Percentiles rank a stretch among this genome's conserved stretches.
Conservation (phyloP, 2,329 filamentous ascomycete genomes). For the Fusarium sublunatum region DNA sequence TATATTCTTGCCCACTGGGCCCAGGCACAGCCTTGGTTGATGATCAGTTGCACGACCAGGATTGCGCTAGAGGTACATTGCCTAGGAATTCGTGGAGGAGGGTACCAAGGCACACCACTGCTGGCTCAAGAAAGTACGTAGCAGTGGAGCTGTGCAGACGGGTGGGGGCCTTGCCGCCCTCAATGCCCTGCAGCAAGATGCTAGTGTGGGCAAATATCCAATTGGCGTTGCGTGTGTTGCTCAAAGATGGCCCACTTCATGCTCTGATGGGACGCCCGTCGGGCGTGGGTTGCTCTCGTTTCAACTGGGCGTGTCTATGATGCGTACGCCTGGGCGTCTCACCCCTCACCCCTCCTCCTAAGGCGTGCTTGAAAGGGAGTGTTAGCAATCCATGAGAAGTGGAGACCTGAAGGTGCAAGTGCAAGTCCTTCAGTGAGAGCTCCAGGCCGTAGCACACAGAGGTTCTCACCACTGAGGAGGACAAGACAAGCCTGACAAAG, state of each 20-base stretch:
- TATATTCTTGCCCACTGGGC: conserved; percentile 45
- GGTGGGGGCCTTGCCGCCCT: conserved; percentile 37
- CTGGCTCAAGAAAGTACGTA: conserved; percentile 38
- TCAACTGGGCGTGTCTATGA: conserved; percentile 30
- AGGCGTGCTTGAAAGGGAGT: conserved; percentile 32
- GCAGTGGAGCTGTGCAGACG: conserved; percentile 36
- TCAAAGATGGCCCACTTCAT: conserved; percentile 21
- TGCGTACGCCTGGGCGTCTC: conserved; percentile 35
- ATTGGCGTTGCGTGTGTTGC: conserved; percentile 35
- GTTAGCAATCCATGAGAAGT: conserved; percentile 20
- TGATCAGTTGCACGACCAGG: conserved; percentile 44
- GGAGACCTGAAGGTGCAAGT: conserved; percentile 29
- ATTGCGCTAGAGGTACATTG: conserved; percentile 47
- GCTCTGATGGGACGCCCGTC: conserved; percentile 31
- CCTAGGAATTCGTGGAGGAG: conserved; percentile 47
- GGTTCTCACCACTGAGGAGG: conserved; percentile 5
- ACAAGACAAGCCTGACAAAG: conserved; percentile 22
- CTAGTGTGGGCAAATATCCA: conserved; percentile 38
- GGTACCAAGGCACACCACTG: conserved; percentile 44
- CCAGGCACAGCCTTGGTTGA: conserved; percentile 47
- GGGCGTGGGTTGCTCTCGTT: conserved; percentile 31
- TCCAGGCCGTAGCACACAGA: conserved; percentile 11
- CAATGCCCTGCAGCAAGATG: conserved; percentile 48
- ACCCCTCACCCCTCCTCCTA: conserved; percentile 25
- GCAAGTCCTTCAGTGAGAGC: conserved; percentile 20